Conservation (phyloP, 2,329 filamentous ascomycete genomes). For the Coniochaeta pulveracea region DNA sequence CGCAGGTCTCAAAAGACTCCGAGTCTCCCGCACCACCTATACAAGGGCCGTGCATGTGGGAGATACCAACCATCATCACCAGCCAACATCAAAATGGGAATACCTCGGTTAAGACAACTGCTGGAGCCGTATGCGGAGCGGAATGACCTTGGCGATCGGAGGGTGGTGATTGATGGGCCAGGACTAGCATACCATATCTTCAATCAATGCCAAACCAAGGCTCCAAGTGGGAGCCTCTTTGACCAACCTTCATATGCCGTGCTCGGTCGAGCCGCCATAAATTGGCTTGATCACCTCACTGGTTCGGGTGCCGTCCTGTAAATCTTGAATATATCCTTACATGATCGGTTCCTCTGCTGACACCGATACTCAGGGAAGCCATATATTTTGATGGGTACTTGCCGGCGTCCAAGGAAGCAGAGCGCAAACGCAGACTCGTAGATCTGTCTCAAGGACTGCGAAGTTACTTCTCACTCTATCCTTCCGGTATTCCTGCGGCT, state of each 20-base stretch:
- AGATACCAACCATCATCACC: no score
- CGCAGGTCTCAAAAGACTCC: no score
- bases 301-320: constrained; percentile 51
- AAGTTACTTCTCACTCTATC: constrained; percentile 27
- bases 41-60: no score
- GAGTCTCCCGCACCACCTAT: no score
- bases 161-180: constrained; percentile 62
- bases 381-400: constrained; percentile 85
- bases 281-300: constrained; percentile 52
- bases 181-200: constrained; percentile 66
- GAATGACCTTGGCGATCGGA: constrained; percentile 26
- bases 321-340: background rate
- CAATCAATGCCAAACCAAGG: constrained; percentile 32
- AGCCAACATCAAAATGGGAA: constrained; percentile 36
- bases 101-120: constrained; percentile 41
- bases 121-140: constrained; percentile 39
- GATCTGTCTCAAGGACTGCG: constrained; percentile 45
- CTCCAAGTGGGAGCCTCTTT: constrained; percentile 26
- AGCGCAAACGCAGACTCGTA: constrained; percentile 50
- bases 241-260: constrained; percentile 51
- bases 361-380: constrained; percentile 34
- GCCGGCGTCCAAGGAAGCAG: constrained; percentile 51
- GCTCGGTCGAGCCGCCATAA: constrained; percentile 45
- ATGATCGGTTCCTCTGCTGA: no score
- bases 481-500: constrained; percentile 5